Percentiles rank a stretch among this genome's conserved stretches.
Evolutionary conservation across 257 asterid species (phyloP).

Genomic region (Haberlea rhodopensis): DNA sequence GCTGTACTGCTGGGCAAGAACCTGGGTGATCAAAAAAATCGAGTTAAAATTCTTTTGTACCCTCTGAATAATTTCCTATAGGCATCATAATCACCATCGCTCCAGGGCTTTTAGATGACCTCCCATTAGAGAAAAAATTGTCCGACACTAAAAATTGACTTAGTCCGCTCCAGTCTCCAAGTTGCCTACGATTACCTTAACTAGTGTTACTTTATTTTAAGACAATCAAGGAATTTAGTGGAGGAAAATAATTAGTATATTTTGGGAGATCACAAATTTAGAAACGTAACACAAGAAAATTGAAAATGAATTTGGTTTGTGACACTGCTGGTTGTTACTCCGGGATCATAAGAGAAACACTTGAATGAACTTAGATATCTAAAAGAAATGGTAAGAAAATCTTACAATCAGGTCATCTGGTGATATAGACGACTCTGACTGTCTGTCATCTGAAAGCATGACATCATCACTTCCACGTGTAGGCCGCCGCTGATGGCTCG

Average conservation of each 20-base stretch:
- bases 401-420: conserved; percentile 98
- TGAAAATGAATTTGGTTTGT: not conserved
- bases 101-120: not conserved
- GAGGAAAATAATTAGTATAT: not conserved
- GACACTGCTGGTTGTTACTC: not conserved
- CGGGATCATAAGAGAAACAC: not conserved
- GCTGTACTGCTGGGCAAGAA: conserved; percentile 92
- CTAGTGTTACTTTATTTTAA: not conserved
- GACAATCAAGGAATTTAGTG: too few relatives aligned
- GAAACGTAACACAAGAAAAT: not conserved
- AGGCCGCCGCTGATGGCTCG: conserved; percentile 86
- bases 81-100: not conserved
- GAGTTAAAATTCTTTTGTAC: not conserved
- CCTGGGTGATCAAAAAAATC: conserved; percentile 40
- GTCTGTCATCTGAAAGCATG: conserved; percentile 73
- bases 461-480: conserved; percentile 91
- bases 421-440: conserved; percentile 62
- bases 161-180: too few relatives aligned
- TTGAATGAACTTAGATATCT: not conserved
- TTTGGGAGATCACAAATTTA: not conserved
- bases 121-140: not conserved
- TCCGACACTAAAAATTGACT: not conserved
- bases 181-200: not conserved
- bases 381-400: too few relatives aligned
- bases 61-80: not conserved